Evolutionary conservation across 1,284 basidiomycete species (phyloP), one percentile per base, ranked within the genome.

Genomic region (Mycena citricolor): DNA sequence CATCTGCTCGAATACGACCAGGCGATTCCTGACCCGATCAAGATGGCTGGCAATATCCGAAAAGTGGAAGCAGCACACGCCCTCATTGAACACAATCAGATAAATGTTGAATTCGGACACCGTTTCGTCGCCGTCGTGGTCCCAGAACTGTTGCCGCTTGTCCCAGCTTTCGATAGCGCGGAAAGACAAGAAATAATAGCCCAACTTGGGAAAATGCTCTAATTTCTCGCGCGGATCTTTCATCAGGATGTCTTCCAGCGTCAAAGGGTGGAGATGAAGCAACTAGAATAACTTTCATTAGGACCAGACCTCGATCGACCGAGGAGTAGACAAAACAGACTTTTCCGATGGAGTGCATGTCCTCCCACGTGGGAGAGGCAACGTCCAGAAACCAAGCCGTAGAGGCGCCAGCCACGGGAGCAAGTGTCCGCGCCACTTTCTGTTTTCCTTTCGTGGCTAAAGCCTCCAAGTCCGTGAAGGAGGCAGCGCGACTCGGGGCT

Each of bases 191-290:
- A 98, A 93, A 63, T 97, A 94, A 65, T 98, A 98, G 0, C 94
- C 94, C 7, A 97, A 76, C 49, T 81, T 83, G 5, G 90, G 83
- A 61, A 95, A 97, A 4, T 84, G 69, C 59, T 97, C 94, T 12
- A 97, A 70, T 66, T 98, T 98, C 65, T 97, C 94, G 25, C 93
- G 79, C 14, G 90, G 86, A 53, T 98, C 94, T 65, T 91, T 86
- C 53, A 94, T 90, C n/a, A 98, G 67, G 25, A 97, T 92, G 68
- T 98, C 94, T 65, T 98, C 94, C 12, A 97, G 76, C 0, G 94
- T 97, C 16, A 97, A 73, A 0, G 94, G 94, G 64, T 98, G 94
- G 2, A 98, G 76, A 40, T 91, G 90, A 20, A 97, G 74, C 14
- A 92, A 66, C 90, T 92, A n/a, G n/a, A n/a, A n/a, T n/a, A n/a